Conservation (phyloP, 1,139 yeast species). For the Arxiozyma telluris region DNA sequence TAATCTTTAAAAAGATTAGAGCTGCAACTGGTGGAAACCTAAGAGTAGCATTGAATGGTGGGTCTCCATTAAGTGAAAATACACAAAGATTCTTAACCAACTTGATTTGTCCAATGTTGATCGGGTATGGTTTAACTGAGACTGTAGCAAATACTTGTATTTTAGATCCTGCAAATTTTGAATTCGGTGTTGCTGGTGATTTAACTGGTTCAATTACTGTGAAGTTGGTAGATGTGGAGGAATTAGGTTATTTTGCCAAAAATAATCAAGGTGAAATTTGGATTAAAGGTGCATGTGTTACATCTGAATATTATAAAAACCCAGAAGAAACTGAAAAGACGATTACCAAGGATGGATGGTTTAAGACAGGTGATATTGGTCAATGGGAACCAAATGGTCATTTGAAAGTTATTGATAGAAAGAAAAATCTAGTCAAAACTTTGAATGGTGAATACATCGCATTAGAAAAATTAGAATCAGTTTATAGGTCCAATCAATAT, state of each 20-base stretch:
- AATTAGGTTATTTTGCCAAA: conserved; percentile 86
- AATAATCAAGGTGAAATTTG: conserved; percentile 89
- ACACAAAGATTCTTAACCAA: conserved; percentile 77
- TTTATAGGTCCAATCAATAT: conserved; percentile 71
- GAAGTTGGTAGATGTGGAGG: conserved; percentile 84
- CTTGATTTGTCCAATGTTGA: conserved; percentile 75
- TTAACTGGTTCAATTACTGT: conserved; percentile 79
- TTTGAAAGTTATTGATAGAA: conserved; percentile 81
- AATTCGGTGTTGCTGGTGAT: conserved; percentile 72
- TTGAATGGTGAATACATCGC: conserved; percentile 97
- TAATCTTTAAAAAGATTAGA: conserved; percentile 79
- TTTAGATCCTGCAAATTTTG: conserved; percentile 55
- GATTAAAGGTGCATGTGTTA: conserved; percentile 65
- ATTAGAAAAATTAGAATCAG: conserved; percentile 78
- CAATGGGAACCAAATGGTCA: conserved; percentile 83
- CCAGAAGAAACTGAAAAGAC: conserved; percentile 72
- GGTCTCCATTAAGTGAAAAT: conserved; percentile 78
- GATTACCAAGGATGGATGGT: conserved; percentile 73
- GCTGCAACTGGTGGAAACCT: conserved; percentile 93
- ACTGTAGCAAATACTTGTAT: conserved; percentile 88
- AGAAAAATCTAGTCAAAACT: conserved; percentile 92
- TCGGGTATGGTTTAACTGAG: conserved; percentile 97
- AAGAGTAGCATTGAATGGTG: conserved; percentile 75
- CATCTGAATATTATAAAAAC: conserved; percentile 73
- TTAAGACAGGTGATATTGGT: conserved; percentile 94